Evolutionary conservation across 2,329 filamentous ascomycete genomes (phyloP).

Genomic region (Orbilia quercus): DNA sequence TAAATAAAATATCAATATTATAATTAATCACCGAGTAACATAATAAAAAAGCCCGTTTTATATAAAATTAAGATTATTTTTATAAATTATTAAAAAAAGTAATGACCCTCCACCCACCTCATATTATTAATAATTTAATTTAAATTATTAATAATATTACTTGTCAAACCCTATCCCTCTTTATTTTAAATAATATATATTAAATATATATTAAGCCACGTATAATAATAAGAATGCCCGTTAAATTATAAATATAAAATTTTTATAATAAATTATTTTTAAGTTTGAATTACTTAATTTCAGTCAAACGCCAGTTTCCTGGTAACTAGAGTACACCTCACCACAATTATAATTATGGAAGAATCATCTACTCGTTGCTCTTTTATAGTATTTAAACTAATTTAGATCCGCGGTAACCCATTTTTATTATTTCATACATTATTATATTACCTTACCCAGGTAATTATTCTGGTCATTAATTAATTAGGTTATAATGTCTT

Average conservation of each 20-base stretch:
- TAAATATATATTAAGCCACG: slow-evolving; percentile 24
- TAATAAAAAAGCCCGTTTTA: too few relatives aligned
- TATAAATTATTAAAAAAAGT: slow-evolving; percentile 36
- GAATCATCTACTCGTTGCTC: too few relatives aligned
- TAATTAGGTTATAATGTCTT: too few relatives aligned
- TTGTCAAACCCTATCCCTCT: slow-evolving; percentile 29
- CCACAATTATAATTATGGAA: too few relatives aligned
- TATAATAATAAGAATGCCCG: slow-evolving; percentile 31
- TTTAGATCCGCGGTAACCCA: too few relatives aligned
- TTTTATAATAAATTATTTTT: neutral
- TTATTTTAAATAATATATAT: slow-evolving; percentile 22
- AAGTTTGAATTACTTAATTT: slow-evolving; percentile 35
- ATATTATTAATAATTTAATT: slow-evolving; percentile 28
- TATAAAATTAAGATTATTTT: too few relatives aligned
- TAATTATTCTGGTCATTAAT: too few relatives aligned
- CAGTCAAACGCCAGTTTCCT: slow-evolving; percentile 2
- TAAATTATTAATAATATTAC: slow-evolving; percentile 19
- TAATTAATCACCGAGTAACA: too few relatives aligned
- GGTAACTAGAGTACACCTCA: slow-evolving; percentile 9
- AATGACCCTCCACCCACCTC: slow-evolving; percentile 27
- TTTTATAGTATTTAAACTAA: too few relatives aligned
- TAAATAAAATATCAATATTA: too few relatives aligned
- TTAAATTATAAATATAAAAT: slow-evolving; percentile 13
- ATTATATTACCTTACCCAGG: too few relatives aligned
- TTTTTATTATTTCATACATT: too few relatives aligned